Evolutionary conservation across 129 eudicot species (phyloP), one percentile per base, ranked within the genome.

Genomic region (Smallanthus sonchifolius): DNA sequence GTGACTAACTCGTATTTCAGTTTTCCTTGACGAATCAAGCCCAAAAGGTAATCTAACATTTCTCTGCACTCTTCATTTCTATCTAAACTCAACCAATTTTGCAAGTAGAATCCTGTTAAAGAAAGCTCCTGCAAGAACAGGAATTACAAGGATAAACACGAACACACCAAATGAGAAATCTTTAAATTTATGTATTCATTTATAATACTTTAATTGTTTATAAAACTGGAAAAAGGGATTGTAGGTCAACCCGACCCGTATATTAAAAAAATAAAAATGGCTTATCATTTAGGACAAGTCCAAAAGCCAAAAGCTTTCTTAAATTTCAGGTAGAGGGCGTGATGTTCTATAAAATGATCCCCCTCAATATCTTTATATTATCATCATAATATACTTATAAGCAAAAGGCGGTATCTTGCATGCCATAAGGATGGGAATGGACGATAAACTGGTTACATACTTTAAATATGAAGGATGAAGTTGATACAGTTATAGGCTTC

Each of bases 401-500:
- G 63, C 45, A 48, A 47, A 35, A 48, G n/a, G 47, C n/a, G 1
- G 14, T 48, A 69, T 34, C 14, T 61, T 30, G 48, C 44, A 74
- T 74, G 70, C 49, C 43, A 59, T 28, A 54, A 63, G 44, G 20
- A 62, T 38, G 19, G 8, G n/a, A 60, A 73, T 6, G 55, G 7
- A 42, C 30, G 44, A 9, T 54, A 11, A 15, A 65, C 74, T 36
- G 54, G 17, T 39, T 63, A 57, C 78, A 0, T 83, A 94, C 98
- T 95, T 95, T 95, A 73, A 95, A 95, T 69, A 95, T 95, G 81
- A 95, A 88, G 69, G 96, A 66, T 61, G 97, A 80, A 65, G 99
- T 95, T 77, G 97, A 84, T 20, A 91, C 96, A 13, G 96, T 88
- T 52, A 95, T 28, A 65, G 99, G 99, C 80, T 87, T 86, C 92